These are phyloP conservation scores for Aspergillus mulundensis DNA, from an alignment of 495 filamentous ascomycete species.

Conservation along the genomic window DNA sequence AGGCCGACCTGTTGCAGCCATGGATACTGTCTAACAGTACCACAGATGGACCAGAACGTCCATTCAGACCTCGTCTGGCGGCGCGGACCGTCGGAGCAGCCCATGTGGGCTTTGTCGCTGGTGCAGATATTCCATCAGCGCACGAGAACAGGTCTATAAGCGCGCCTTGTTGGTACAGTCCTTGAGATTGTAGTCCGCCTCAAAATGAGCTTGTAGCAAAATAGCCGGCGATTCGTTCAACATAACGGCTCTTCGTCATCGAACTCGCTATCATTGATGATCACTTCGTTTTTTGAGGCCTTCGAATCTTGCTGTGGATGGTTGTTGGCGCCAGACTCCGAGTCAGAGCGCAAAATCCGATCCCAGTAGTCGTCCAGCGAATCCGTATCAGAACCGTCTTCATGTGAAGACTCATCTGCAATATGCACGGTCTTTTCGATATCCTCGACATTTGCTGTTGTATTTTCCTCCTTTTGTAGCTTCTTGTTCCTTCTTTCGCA, in stretches of 20 bases:
- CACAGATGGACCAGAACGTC: too few species aligned
- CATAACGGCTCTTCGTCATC: slow-evolving; percentile 49
- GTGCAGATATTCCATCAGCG: not conserved
- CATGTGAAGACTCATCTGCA: slow-evolving; percentile 29
- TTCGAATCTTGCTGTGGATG: slow-evolving; percentile 13
- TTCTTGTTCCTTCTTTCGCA: slow-evolving; percentile 24
- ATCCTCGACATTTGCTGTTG: slow-evolving; percentile 4
- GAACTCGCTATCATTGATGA: slow-evolving; percentile 63
- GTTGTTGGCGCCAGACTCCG: slow-evolving; percentile 27
- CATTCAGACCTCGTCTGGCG: too few species aligned
- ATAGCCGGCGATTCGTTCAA: slow-evolving; percentile 22
- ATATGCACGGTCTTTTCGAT: not conserved
- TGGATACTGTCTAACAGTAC: too few species aligned
- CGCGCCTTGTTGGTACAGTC: not conserved
- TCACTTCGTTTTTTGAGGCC: slow-evolving; percentile 29
- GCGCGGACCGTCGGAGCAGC: too few species aligned
- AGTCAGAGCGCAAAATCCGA: slow-evolving; percentile 30
- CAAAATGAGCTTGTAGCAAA: not conserved
- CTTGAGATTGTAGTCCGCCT: not conserved
- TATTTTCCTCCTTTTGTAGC: not conserved
- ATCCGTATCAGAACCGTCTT: slow-evolving; percentile 30
- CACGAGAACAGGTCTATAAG: too few species aligned
- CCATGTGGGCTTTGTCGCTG: too few species aligned
- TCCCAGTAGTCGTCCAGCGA: slow-evolving; percentile 36
- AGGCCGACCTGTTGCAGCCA: too few species aligned